These are phyloP conservation scores for Arctium minus DNA, from an alignment of 129 eudicot species.

Conservation along the genomic window DNA sequence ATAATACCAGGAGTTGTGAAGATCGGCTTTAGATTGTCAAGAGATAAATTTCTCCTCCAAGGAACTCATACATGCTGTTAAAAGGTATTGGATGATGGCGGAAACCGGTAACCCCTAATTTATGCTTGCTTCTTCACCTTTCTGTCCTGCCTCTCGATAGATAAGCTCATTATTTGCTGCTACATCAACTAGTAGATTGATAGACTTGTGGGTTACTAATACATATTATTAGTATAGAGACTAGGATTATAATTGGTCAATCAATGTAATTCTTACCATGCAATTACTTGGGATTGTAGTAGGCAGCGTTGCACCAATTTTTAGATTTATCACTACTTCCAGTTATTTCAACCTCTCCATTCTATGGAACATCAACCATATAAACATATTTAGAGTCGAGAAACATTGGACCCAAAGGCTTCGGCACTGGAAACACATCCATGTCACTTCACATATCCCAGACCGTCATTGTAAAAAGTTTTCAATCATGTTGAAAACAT, in stretches of 20 bases:
- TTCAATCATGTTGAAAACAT: too few species aligned
- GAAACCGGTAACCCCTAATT: slow-evolving; percentile 30
- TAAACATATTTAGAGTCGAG: too few species aligned
- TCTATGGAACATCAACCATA: too few species aligned
- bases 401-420: too few species aligned
- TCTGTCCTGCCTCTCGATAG: slow-evolving; percentile 11
- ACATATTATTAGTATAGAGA: not conserved
- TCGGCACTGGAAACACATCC: too few species aligned
- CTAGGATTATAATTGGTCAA: slow-evolving; percentile 11
- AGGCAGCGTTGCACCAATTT: too few species aligned
- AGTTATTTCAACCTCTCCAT: too few species aligned
- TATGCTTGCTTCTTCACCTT: slow-evolving; percentile 20
- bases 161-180: not conserved
- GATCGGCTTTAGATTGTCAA: not conserved
- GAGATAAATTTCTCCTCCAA: not conserved
- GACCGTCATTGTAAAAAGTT: too few species aligned
- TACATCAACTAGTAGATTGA: not conserved
- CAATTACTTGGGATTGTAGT: not conserved
- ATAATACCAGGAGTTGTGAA: not conserved
- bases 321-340: too few species aligned
- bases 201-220: too few species aligned
- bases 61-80: not conserved
- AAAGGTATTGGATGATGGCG: slow-evolving; percentile 37
- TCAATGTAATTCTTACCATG: not conserved
- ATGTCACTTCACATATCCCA: too few species aligned